Conservation (phyloP, 176 grass and related monocot species). For the Rhynchospora breviuscula region DNA sequence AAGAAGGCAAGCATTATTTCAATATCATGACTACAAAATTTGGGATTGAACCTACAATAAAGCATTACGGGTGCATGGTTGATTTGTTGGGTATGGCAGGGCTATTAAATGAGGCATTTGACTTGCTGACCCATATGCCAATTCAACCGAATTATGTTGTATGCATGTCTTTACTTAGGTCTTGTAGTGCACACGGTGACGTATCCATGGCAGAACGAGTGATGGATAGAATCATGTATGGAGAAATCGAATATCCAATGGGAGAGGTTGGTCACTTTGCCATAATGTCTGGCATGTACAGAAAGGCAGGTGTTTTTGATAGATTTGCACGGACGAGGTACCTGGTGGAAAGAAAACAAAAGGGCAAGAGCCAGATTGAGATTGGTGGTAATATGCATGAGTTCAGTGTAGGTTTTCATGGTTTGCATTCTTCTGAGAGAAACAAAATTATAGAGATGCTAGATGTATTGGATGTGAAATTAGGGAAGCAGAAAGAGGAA, state of each 20-base stretch:
- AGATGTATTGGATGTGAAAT: neutral
- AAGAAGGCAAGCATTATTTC: slow-evolving; percentile 43
- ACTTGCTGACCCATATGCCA: slow-evolving; percentile 48
- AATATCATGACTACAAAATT: slow-evolving; percentile 46
- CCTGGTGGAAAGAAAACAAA: neutral
- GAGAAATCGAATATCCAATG: neutral
- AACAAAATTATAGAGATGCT: neutral
- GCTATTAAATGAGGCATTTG: slow-evolving; percentile 62
- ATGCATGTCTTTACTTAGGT: slow-evolving; percentile 64
- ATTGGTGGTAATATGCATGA: neutral
- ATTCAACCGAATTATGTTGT: slow-evolving; percentile 69
- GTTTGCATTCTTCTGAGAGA: neutral
- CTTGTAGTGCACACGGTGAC: slow-evolving; percentile 58
- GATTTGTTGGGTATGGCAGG: slow-evolving; percentile 74
- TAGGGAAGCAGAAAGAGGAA: neutral
- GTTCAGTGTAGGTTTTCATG: neutral
- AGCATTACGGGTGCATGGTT: slow-evolving; percentile 91
- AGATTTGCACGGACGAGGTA: neutral
- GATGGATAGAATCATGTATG: slow-evolving; percentile 17
- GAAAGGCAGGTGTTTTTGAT: slow-evolving; percentile 4
- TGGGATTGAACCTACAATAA: slow-evolving; percentile 53
- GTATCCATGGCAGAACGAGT: slow-evolving; percentile 55
- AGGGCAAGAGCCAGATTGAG: neutral
- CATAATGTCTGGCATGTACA: neutral
- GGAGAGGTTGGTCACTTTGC: neutral